A percentile compares a stretch with the other conserved stretches of the same genome.
Conservation (phyloP, 257 asterid genomes). For the Prunella vulgaris region DNA sequence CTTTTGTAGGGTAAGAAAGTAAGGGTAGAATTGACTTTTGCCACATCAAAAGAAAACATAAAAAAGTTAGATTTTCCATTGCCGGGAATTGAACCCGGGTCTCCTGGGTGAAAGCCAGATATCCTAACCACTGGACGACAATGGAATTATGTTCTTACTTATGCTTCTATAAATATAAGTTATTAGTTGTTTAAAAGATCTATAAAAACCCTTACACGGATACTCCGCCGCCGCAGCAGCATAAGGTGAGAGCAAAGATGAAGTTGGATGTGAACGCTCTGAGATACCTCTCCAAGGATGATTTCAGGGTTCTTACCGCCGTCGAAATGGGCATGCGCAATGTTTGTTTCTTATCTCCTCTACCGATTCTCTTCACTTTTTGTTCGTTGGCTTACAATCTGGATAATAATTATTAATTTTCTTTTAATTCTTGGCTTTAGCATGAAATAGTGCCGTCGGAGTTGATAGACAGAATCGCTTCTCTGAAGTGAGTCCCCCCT, state of each 20-base stretch:
- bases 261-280: slow-evolving; percentile 79
- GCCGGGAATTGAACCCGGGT: slow-evolving; percentile 34
- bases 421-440: slow-evolving; percentile 29
- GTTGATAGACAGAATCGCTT: slow-evolving; percentile 73
- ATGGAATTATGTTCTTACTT: background rate
- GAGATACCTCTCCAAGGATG: slow-evolving; percentile 85
- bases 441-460: slow-evolving; percentile 92
- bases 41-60: no score
- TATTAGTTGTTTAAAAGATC: no score
- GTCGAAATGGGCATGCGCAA: slow-evolving; percentile 99
- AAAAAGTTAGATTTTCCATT: background rate
- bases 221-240: background rate
- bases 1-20: no score
- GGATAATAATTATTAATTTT: background rate
- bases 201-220: background rate
- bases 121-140: slow-evolving; percentile 94
- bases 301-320: slow-evolving; percentile 91
- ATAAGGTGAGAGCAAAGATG: slow-evolving; percentile 31
- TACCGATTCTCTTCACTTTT: background rate
- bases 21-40: no score
- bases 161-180: no score
- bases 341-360: slow-evolving; percentile 30
- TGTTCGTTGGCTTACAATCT: background rate
- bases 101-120: slow-evolving; percentile 96
- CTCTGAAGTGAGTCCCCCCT: slow-evolving; percentile 55